phyloP scores from a whole-genome alignment of 2,329 filamentous ascomycete genomes.

The Aspergillus carbonarius region DNA sequence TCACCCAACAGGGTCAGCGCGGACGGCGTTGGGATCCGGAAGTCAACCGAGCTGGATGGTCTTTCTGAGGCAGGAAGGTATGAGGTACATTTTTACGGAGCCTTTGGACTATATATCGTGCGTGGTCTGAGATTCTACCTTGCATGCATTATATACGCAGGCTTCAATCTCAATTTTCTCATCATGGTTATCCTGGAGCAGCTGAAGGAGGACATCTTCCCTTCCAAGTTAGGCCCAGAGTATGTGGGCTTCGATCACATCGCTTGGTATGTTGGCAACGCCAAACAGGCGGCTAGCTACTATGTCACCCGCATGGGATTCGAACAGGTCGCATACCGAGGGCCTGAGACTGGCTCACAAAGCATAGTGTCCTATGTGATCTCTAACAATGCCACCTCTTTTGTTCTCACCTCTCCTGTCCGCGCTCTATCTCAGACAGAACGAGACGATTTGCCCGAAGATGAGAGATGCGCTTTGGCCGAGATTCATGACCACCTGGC shows the following conservation, averaged over 20 bases:
- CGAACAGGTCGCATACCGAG: constrained; percentile 72
- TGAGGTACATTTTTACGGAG: background rate
- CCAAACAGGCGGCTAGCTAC: constrained; percentile 84
- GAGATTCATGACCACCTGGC: constrained; percentile 79
- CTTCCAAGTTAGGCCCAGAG: constrained; percentile 36
- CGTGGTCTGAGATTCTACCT: background rate
- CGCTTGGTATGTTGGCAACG: constrained; percentile 91
- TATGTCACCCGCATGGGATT: constrained; percentile 84
- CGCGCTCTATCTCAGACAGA: constrained; percentile 55
- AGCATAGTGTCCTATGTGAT: constrained; percentile 79
- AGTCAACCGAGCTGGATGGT: background rate
- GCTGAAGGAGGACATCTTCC: constrained; percentile 16
- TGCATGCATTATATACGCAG: background rate
- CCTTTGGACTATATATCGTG: background rate
- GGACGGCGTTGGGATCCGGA: background rate
- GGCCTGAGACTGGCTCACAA: constrained; percentile 80
- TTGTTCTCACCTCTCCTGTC: constrained; percentile 80
- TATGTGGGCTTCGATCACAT: constrained; percentile 74
- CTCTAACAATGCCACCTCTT: constrained; percentile 71
- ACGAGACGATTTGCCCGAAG: constrained; percentile 52
- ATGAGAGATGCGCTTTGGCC: constrained; percentile 62
- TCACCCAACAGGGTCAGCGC: background rate
- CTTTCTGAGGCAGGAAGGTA: background rate
- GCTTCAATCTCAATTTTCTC: background rate
- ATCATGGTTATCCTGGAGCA: background rate